Evolutionary conservation across 179 eudicot species (phyloP).

Genomic region (Beta corolliflora): DNA sequence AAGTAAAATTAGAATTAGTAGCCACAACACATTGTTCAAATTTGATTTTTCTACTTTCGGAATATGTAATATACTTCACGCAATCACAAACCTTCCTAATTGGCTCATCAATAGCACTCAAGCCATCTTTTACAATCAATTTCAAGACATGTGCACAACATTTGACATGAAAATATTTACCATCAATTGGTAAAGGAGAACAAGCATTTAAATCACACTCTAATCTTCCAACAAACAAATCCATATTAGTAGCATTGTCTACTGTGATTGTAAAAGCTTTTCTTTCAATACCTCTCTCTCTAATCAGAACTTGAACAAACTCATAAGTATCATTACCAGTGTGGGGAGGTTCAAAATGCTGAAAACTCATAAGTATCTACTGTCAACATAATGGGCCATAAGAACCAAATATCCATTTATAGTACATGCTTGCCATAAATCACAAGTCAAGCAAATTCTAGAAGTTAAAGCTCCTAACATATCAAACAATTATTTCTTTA

Average conservation of each 20-base stretch:
- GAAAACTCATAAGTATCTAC: too few species aligned
- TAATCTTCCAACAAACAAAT: neutral
- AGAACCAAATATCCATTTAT: neutral
- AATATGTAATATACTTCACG: too few species aligned
- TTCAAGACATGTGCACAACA: neutral
- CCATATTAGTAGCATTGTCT: neutral
- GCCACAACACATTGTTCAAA: too few species aligned
- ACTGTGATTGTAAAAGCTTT: neutral
- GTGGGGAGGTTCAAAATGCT: neutral
- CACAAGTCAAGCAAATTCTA: neutral
- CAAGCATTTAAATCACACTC: too few species aligned
- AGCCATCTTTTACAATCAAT: too few species aligned
- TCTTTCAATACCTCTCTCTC: neutral
- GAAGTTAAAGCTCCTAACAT: too few species aligned
- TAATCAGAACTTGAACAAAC: neutral
- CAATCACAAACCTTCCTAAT: too few species aligned
- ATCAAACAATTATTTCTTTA: too few species aligned
- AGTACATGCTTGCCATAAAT: neutral
- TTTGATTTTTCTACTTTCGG: too few species aligned
- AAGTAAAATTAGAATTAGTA: too few species aligned
- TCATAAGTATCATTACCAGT: conserved; percentile 6
- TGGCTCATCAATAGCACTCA: too few species aligned
- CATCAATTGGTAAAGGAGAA: neutral
- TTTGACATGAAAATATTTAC: neutral
- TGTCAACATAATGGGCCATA: conserved; percentile 7